A percentile compares a stretch with the other conserved stretches of the same genome.
phyloP scores from a whole-genome alignment of 2,329 filamentous ascomycete species.

The Colletotrichum sp. region DNA sequence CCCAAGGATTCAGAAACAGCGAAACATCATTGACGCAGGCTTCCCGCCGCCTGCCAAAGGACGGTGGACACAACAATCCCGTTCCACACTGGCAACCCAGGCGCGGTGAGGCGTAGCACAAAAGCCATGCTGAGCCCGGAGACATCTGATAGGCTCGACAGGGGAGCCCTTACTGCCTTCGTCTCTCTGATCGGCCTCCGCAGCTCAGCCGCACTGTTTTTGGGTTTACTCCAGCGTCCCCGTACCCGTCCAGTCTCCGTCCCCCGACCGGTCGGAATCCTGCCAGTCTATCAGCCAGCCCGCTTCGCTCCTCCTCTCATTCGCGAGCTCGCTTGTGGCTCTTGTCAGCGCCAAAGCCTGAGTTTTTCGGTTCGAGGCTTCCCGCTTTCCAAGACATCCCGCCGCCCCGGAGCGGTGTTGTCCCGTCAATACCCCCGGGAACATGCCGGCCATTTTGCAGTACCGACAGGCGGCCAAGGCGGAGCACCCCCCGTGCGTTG shows the following conservation, averaged over 20 bases:
- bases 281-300: not conserved
- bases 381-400: not conserved
- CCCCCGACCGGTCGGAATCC: not conserved
- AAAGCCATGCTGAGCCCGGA: constrained; percentile 9
- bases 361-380: not conserved
- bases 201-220: constrained; percentile 15
- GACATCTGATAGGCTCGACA: constrained; percentile 5
- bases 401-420: not conserved
- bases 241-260: not conserved
- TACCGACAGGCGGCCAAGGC: not conserved
- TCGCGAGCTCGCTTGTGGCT: not conserved
- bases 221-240: not conserved
- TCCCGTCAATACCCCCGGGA: not conserved
- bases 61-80: not conserved
- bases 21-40: not conserved
- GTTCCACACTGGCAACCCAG: not conserved
- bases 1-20: not conserved
- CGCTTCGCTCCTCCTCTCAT: not conserved
- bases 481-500: not conserved
- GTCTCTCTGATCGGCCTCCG: constrained; percentile 1
- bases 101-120: constrained; percentile 12
- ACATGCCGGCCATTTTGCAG: not conserved
- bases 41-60: not conserved
- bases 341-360: not conserved
- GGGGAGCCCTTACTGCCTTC: constrained; percentile 6